Percentiles rank a stretch among this genome's conserved stretches.
Conservation (phyloP, 108 stramenopile genomes). For the Conticribra weissflogii region DNA sequence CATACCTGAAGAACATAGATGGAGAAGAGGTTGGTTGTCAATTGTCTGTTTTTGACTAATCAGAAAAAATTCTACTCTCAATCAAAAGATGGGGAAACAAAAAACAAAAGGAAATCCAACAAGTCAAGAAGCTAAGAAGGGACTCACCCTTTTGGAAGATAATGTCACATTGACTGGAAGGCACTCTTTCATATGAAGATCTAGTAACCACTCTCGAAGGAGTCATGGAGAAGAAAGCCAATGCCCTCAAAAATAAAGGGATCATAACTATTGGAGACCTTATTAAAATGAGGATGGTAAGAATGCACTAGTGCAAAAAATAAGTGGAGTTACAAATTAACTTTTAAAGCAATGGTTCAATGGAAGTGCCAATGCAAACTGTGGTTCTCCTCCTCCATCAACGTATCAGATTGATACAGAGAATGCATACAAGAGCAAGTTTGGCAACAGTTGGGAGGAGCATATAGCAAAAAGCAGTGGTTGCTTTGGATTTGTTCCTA, state of each 20-base stretch:
- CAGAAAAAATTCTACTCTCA: not conserved
- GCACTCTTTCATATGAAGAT: too few species aligned
- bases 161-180: not conserved
- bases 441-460: not conserved
- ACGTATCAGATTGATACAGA: not conserved
- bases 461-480: not conserved
- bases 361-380: not conserved
- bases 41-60: not conserved
- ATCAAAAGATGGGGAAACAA: not conserved
- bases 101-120: not conserved
- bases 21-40: not conserved
- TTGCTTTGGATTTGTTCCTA: not conserved
- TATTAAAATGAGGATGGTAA: too few species aligned
- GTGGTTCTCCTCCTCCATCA: not conserved
- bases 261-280: too few species aligned
- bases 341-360: not conserved
- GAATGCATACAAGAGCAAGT: constrained; percentile 6
- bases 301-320: too few species aligned
- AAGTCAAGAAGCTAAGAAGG: not conserved
- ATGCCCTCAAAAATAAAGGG: too few species aligned
- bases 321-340: too few species aligned
- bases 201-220: too few species aligned
- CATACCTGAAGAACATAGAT: not conserved
- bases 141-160: not conserved
- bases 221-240: too few species aligned